Base-by-base conservation (phyloP, 345 rosid genomes). In the Zanthoxylum bungeanum region DNA sequence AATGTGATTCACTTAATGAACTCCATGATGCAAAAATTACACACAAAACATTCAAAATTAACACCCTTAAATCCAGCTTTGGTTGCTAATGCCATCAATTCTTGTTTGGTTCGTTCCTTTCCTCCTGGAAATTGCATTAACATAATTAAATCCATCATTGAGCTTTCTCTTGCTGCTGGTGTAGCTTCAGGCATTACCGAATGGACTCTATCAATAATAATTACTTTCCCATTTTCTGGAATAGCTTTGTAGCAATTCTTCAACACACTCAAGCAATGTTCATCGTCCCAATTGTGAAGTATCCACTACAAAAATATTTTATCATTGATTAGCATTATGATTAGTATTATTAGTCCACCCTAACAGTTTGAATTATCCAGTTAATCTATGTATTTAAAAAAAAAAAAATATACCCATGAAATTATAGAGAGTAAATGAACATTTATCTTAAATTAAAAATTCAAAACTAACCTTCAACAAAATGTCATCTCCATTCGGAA, bases 381-480 rank as follows among this genome's bases (percentile, higher is more conserved):
- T n/a, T n/a, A n/a, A n/a, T n/a, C n/a, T n/a, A n/a, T n/a, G n/a
- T n/a, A n/a, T n/a, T n/a, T n/a, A 11, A 40, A 40, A 40, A 40
- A 40, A 39, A 0, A 10, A 39, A 9, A 9, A 39, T 0, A 40
- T 40, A n/a, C n/a, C n/a, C n/a, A n/a, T n/a, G n/a, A n/a, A n/a
- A n/a, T n/a, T n/a, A n/a, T n/a, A n/a, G n/a, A n/a, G n/a, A n/a
- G n/a, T n/a, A n/a, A n/a, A 42, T 42, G 47, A 42, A 9, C 19
- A 42, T 42, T 14, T 42, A 5, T 5, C 7, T 9, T 40, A 2
- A 42, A 4, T 42, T 14, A 3, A 42, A 75, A 42, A 75, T 16
- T 72, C 62, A 11, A 11, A 56, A 7, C 70, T 49, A 7, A 76
- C 84, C 79, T 85, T 79, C 72, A 82, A 64, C 75, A 82, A 82